Evolutionary conservation across 306 rosid genomes (phyloP).

Genomic region (Acacia melanoxylon): DNA sequence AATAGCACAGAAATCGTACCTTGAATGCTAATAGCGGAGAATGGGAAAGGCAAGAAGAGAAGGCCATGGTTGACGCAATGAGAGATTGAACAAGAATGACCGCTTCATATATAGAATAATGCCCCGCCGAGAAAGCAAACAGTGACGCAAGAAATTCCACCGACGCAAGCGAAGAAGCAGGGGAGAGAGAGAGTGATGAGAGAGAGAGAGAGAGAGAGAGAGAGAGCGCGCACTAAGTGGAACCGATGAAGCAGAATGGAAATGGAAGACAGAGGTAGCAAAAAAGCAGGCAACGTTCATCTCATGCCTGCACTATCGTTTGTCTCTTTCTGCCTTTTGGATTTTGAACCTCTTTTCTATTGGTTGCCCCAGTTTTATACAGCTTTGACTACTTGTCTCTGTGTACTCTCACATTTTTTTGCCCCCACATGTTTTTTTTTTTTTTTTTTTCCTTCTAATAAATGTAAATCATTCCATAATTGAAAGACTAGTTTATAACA

Average conservation of each 20-base stretch:
- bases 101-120: slow-evolving; percentile 39
- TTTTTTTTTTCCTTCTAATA: not conserved
- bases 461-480: not conserved
- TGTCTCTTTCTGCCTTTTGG: not conserved
- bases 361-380: not conserved
- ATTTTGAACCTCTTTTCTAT: not conserved
- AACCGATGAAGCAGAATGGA: not conserved
- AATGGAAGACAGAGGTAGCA: not conserved
- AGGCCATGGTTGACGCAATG: slow-evolving; percentile 48
- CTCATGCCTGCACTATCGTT: not conserved
- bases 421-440: not conserved
- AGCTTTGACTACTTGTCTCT: not conserved
- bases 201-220: not conserved
- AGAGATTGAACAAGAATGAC: slow-evolving; percentile 38
- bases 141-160: slow-evolving; percentile 13
- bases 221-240: slow-evolving; percentile 9
- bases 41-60: slow-evolving; percentile 49
- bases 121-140: not conserved
- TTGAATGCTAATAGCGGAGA: slow-evolving; percentile 47
- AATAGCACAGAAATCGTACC: slow-evolving; percentile 44
- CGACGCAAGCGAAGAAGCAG: not conserved
- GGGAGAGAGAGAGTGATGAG: not conserved
- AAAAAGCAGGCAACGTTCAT: not conserved
- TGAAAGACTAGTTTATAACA: too few relatives aligned
- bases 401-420: not conserved